Percentiles rank a stretch among this genome's conserved stretches.
These are phyloP conservation scores for Xerocomus brunneocitrinus DNA, from an alignment of 768 basidiomycete genomes.

Conservation along the genomic window DNA sequence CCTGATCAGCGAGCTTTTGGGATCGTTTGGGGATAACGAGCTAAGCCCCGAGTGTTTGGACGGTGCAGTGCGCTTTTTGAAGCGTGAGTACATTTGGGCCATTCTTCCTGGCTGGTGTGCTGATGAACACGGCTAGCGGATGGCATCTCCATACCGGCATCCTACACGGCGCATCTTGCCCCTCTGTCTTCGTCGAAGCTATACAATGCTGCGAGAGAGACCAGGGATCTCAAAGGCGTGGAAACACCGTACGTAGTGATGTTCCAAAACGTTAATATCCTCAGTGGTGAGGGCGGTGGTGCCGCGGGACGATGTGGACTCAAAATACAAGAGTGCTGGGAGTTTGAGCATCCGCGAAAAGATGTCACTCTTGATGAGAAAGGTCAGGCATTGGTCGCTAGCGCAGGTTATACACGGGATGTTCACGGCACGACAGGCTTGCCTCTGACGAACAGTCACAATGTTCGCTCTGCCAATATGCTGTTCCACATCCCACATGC, in stretches of 20 bases:
- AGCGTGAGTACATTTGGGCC: slow-evolving; percentile 47
- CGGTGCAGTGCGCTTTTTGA: slow-evolving; percentile 89
- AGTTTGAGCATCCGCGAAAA: slow-evolving; percentile 88
- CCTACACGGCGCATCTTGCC: slow-evolving; percentile 92
- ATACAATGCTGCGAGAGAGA: slow-evolving; percentile 71
- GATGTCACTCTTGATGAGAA: slow-evolving; percentile 69
- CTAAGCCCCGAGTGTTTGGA: slow-evolving; percentile 97
- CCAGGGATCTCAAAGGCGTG: slow-evolving; percentile 63
- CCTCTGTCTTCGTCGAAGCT: slow-evolving; percentile 93
- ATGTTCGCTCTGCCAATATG: slow-evolving; percentile 80
- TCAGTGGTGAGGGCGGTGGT: slow-evolving; percentile 71
- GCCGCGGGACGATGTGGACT: slow-evolving; percentile 67
- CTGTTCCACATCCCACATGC: slow-evolving; percentile 94
- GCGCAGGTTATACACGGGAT: not conserved
- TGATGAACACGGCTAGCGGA: slow-evolving; percentile 49
- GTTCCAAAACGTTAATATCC: slow-evolving; percentile 89
- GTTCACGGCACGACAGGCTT: slow-evolving; percentile 49
- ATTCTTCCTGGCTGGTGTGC: slow-evolving; percentile 1
- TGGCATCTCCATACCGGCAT: slow-evolving; percentile 94
- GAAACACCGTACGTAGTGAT: slow-evolving; percentile 99
- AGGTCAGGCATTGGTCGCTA: slow-evolving; percentile 41
- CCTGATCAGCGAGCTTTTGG: slow-evolving; percentile 90
- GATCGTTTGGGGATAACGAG: slow-evolving; percentile 98
- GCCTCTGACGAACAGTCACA: slow-evolving; percentile 94
- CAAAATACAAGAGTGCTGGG: slow-evolving; percentile 93